A percentile compares a stretch with the other conserved stretches of the same genome.
These are phyloP conservation scores for Linum trigynum DNA, from an alignment of 345 rosid genomes.

Conservation along the genomic window DNA sequence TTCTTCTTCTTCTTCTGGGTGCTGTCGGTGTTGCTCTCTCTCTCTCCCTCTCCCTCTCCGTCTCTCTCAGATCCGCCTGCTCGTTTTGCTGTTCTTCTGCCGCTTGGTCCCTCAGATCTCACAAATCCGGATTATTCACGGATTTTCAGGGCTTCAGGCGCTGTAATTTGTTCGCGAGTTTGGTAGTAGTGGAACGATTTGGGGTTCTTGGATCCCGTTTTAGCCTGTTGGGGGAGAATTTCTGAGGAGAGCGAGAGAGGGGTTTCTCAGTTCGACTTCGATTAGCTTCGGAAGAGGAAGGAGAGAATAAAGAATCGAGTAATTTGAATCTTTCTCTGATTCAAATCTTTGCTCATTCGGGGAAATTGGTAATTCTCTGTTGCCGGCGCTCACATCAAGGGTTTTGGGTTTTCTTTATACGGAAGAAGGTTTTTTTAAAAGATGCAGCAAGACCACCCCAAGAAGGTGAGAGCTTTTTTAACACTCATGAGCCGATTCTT, in stretches of 20 bases:
- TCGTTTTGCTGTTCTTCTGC: neutral
- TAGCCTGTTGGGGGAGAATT: neutral
- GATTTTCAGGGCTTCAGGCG: conserved; percentile 5
- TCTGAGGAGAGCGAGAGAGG: neutral
- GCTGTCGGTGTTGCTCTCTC: neutral
- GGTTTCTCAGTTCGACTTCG: neutral
- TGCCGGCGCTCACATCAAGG: neutral
- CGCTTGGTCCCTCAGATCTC: neutral
- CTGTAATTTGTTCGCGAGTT: neutral
- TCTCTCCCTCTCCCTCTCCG: neutral
- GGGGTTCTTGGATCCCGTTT: neutral
- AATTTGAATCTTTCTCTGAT: no score
- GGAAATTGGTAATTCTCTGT: neutral
- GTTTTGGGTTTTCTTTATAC: neutral
- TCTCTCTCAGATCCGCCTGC: neutral
- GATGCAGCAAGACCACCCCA: conserved; percentile 9
- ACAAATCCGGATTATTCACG: neutral
- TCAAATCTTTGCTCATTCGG: neutral
- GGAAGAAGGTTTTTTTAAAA: neutral
- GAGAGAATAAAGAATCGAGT: neutral
- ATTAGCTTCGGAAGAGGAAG: neutral
- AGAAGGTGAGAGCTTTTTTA: neutral
- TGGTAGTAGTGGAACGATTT: neutral
- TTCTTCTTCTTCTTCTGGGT: neutral
- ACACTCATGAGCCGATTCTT: neutral